Evolutionary conservation across 2,329 filamentous ascomycete genomes (phyloP).

Genomic region (Hypoxylon sp.): DNA sequence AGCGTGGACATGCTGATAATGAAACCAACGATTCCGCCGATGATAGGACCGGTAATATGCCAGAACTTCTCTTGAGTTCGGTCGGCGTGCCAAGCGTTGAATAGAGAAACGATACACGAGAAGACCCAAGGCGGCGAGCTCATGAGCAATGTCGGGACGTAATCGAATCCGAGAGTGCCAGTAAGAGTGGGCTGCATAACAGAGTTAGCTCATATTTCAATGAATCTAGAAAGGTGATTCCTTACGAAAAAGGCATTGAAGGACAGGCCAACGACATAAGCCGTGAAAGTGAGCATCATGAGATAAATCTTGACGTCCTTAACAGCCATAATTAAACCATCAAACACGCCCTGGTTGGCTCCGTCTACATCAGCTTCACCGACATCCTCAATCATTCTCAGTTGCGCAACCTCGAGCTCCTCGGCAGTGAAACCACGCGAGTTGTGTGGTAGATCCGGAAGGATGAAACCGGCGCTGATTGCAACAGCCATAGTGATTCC

Average conservation of each 20-base stretch:
- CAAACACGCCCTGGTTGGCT: slow-evolving; percentile 64
- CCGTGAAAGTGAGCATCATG: slow-evolving; percentile 74
- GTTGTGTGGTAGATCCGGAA: slow-evolving; percentile 70
- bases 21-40: slow-evolving; percentile 69
- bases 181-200: slow-evolving; percentile 63
- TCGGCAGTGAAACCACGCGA: slow-evolving; percentile 71
- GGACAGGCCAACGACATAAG: slow-evolving; percentile 71
- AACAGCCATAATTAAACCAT: slow-evolving; percentile 70
- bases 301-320: slow-evolving; percentile 74
- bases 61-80: slow-evolving; percentile 70
- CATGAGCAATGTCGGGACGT: slow-evolving; percentile 68
- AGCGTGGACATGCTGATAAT: slow-evolving; percentile 72
- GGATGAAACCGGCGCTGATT: slow-evolving; percentile 62
- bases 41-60: slow-evolving; percentile 69
- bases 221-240: slow-evolving; percentile 47
- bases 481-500: slow-evolving; percentile 65
- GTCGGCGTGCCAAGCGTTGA: slow-evolving; percentile 70
- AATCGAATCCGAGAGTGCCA: slow-evolving; percentile 66
- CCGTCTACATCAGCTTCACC: slow-evolving; percentile 69
- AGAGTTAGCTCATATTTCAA: slow-evolving; percentile 29
- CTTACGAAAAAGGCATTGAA: slow-evolving; percentile 70
- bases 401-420: slow-evolving; percentile 68
- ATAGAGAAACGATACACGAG: slow-evolving; percentile 69
- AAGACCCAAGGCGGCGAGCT: slow-evolving; percentile 72
- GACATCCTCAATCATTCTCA: slow-evolving; percentile 70